Conservation (phyloP, 2,329 filamentous ascomycete species). For the Aspergillus proliferans region DNA sequence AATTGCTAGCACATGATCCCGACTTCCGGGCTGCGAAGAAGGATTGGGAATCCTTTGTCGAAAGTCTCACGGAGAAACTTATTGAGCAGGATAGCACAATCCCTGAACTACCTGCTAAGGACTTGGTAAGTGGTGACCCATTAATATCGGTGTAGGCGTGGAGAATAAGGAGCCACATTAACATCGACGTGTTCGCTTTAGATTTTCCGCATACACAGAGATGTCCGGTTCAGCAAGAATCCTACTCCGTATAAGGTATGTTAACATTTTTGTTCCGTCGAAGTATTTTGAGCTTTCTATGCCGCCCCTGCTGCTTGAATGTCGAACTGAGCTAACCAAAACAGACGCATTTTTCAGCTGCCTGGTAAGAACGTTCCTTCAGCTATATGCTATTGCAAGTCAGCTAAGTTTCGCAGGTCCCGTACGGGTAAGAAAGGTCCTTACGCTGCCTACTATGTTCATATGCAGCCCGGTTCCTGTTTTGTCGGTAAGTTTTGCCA, state of each 20-base stretch:
- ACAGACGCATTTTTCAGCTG: slow-evolving; percentile 74
- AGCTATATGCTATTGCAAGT: slow-evolving; percentile 3
- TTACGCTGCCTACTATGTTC: slow-evolving; percentile 84
- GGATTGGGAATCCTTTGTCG: slow-evolving; percentile 76
- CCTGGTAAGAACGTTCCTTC: slow-evolving; percentile 51
- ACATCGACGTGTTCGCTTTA: slow-evolving; percentile 20
- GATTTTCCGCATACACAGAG: slow-evolving; percentile 80
- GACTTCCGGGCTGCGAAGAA: slow-evolving; percentile 72
- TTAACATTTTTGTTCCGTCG: neutral
- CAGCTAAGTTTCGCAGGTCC: slow-evolving; percentile 45
- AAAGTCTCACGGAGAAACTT: slow-evolving; percentile 63
- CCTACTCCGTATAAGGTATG: slow-evolving; percentile 80
- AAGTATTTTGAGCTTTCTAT: neutral
- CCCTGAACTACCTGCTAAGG: slow-evolving; percentile 78
- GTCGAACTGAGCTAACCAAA: slow-evolving; percentile 17
- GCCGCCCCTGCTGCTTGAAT: neutral
- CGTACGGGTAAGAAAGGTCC: slow-evolving; percentile 80
- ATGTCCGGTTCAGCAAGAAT: slow-evolving; percentile 77
- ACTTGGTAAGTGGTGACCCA: slow-evolving; percentile 52
- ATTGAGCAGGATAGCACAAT: slow-evolving; percentile 70
- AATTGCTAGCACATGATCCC: slow-evolving; percentile 61
- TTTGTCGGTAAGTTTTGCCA: slow-evolving; percentile 58
- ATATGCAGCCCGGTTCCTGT: slow-evolving; percentile 65
- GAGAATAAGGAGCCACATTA: slow-evolving; percentile 5
- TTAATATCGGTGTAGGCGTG: neutral